Evolutionary conservation across 1,284 basidiomycete species (phyloP), one percentile per base, ranked within the genome.

Genomic region (Ceraceosorus guamensis): DNA sequence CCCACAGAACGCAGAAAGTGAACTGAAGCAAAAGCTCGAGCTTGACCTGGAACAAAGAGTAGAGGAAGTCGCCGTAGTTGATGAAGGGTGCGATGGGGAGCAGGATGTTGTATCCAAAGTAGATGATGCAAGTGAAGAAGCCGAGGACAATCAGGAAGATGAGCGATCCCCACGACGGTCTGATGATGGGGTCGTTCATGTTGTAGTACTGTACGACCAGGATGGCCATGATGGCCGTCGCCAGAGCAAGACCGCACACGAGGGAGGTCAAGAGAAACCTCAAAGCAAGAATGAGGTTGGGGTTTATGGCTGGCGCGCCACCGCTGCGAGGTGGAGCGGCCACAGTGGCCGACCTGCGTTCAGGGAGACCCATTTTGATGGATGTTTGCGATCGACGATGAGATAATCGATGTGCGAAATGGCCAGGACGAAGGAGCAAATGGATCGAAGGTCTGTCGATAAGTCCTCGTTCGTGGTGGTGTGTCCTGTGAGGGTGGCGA

Each of bases 91-190:
- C 70, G 32, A 73, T 60, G 10, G 77, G 72, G 13, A 78, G 49
- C 58, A 75, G 66, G 48, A 74, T 66, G 56, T 75, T 75, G 65
- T 76, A 77, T 41, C 73, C 70, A 65, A 77, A 71, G 61, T 73
- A 73, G 56, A 77, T 67, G 55, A 75, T 72, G 55, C 61, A 65
- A 2, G 73, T 76, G 18, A 73, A 59, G 46, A 77, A 64, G 46
- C 76, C 77, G 53, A 78, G 70, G 53, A 77, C 58, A 60, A 77
- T 71, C 41, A 71, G 56, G 65, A 73, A 77, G 66, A 78, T 77
- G 54, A 77, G 61, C 2, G 73, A 76, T 0, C 77, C 74, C 75
- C 77, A 77, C 1, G 77, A 71, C 1, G 77, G 77, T 31, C 66
- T 62, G 55, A 77, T 70, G 61, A 77, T 74, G 6, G 76, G 76